Base-by-base conservation (phyloP, 352 stramenopile genomes). In the Stephanocyclus meneghinianus region DNA sequence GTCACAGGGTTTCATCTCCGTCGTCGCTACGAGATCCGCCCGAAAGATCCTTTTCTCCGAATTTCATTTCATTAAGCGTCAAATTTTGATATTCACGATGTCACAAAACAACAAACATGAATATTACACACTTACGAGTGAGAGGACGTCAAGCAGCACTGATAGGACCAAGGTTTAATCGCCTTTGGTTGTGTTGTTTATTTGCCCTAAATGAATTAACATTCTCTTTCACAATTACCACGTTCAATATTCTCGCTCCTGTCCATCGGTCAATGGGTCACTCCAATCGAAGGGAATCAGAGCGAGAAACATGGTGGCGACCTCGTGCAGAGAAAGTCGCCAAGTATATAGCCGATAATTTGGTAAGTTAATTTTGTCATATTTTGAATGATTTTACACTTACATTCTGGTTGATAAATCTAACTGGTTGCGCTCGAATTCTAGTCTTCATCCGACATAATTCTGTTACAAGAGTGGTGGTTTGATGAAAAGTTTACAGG, bases 381-480 rank as follows among this genome's bases (percentile, higher is more conserved):
- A 26, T 55, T 55, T 26, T 55, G 18, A 55, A 55, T 7, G 5
- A 26, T 55, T 26, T 5, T 0, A 55, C 47, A 26, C 47, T 7
- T 55, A 15, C 10, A 55, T 55, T 11, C 5, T 55, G 47, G 11
- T 45, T 10, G 1, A 64, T 11, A 35, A 3, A 10, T 15, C 4
- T 7, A 35, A 47, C 11, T 16, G 11, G 11, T 16, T 53, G 11
- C 13, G n/a, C 45, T 53, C n/a, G 45, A 21, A 16, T 21, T 53
- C 13, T 53, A 69, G 61, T 35, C 47, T 42, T 57, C 55, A 18
- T 80, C 72, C 1, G 72, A 80, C 50, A 56, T 75, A 29, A 68
- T 80, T 40, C 55, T 80, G 30, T 56, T 80, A 15, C 72, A 80
- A 62, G 72, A 80, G 45, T 80, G 72, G 72, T 80, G 72, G 72